Evolutionary conservation across 345 rosid genomes (phyloP), one percentile per base, ranked within the genome.

Genomic region (Anastatica hierochuntica): DNA sequence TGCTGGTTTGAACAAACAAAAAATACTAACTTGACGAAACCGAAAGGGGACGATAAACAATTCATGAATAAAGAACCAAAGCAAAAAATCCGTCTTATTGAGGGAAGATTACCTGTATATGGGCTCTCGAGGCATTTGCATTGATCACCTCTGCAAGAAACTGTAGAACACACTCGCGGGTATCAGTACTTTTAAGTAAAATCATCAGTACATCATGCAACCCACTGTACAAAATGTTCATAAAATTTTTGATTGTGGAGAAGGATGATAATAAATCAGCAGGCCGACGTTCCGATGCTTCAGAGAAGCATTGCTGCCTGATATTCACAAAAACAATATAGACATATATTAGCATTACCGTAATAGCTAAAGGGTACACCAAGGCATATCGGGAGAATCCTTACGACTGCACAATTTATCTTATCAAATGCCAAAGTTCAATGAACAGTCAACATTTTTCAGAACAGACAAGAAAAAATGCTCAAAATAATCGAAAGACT

Each of bases 111-210:
- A 94, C 99, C 90, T 94, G 94, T 33, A 94, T 74, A 61, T 94
- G 95, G 30, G 79, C 87, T 72, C 99, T 81, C 3, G 95, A 83
- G 4, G 85, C 72, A 60, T 88, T 94, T 66, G 72, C 83, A 71
- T 94, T 88, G 70, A 94, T 88, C 69, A 88, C 97, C 76, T 88
- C 97, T 15, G 94, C 88, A 62, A 88, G 97, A 72, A 81, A 94
- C 77, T 81, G 87, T 12, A 94, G 82, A 53, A 85, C 99, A 71
- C 74, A 62, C 62, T 83, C 94, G 24, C 97, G 88, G 31, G 88
- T 83, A 14, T 85, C 84, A 1, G 77, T 53, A 56, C 69, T 83
- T 68, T 69, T 88, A 53, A 88, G 87, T 29, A 92, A 76, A 48
- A 74, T 59, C 17, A 76, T 84, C 70, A 92, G 69, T 63, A 85